A percentile compares a stretch with the other conserved stretches of the same genome.
These are phyloP conservation scores for Earliella scabrosa DNA, from an alignment of 1,284 basidiomycete genomes.

Conservation along the genomic window DNA sequence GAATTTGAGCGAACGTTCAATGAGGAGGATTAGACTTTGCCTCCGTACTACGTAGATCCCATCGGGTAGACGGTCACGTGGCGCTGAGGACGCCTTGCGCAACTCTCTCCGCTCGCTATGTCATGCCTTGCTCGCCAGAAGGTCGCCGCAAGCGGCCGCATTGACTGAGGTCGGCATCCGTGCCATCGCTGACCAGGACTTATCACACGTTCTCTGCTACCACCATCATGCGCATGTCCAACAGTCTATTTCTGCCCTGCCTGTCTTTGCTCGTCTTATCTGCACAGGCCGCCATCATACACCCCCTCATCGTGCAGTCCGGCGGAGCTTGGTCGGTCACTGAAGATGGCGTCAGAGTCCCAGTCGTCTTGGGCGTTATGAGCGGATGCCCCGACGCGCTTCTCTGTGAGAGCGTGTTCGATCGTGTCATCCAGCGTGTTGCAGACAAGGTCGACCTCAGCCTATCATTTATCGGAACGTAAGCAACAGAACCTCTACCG, in stretches of 20 bases:
- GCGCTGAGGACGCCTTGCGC: conserved; percentile 5
- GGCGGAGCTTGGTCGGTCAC: conserved; percentile 12
- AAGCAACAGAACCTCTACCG: conserved; percentile 36
- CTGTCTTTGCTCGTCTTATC: not conserved
- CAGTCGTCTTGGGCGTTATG: conserved; percentile 72
- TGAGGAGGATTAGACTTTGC: conserved; percentile 3
- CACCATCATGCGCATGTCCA: conserved; percentile 18
- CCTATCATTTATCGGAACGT: conserved; percentile 79
- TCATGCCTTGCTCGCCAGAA: conserved; percentile 8
- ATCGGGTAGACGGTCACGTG: conserved; percentile 3
- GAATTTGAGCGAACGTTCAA: too few species aligned
- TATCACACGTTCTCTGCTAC: conserved; percentile 15
- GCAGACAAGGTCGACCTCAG: conserved; percentile 70
- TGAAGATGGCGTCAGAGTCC: conserved; percentile 50
- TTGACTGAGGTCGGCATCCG: not conserved
- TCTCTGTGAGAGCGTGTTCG: conserved; percentile 79
- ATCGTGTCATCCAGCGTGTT: conserved; percentile 68
- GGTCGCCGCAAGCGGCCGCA: not conserved
- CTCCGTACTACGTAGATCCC: not conserved
- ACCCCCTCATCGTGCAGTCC: conserved; percentile 33
- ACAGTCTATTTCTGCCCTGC: not conserved
- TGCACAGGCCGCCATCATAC: not conserved
- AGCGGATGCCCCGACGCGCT: conserved; percentile 80
- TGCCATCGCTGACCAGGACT: not conserved
- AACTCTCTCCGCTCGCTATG: conserved; percentile 10